Conservation (phyloP, 352 stramenopile species). For the Phytophthora sansomeana region DNA sequence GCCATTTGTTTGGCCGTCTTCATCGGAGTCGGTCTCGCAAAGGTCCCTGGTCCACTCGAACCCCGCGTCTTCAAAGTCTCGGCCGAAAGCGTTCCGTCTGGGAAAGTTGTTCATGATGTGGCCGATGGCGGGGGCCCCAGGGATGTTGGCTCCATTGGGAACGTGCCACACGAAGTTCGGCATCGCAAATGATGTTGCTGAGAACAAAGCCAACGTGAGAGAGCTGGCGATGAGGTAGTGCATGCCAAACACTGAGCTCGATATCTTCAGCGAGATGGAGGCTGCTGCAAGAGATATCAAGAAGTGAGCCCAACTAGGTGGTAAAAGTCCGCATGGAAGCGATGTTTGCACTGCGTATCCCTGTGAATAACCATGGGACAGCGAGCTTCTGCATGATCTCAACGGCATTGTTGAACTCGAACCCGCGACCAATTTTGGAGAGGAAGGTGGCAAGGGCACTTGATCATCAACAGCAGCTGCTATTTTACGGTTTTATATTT, state of each 20-base stretch:
- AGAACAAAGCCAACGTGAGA: background rate
- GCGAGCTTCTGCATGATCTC: no score
- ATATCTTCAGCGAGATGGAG: background rate
- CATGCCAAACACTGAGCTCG: background rate
- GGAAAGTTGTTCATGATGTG: conserved; percentile 19
- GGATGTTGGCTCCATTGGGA: conserved; percentile 26
- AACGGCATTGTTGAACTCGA: no score
- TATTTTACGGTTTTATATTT: no score
- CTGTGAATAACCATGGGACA: no score
- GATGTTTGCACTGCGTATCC: no score
- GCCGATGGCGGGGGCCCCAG: conserved; percentile 20
- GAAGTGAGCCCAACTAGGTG: background rate
- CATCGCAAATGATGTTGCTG: background rate
- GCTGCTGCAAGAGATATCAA: background rate
- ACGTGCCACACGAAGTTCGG: conserved; percentile 15
- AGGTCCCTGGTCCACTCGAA: conserved; percentile 40
- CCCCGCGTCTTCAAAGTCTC: conserved; percentile 37
- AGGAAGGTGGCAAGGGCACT: no score
- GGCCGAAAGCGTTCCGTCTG: conserved; percentile 40
- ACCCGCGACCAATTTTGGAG: no score
- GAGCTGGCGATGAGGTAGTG: background rate
- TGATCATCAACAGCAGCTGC: no score
- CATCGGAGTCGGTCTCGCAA: conserved; percentile 66
- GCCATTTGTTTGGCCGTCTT: conserved; percentile 79
- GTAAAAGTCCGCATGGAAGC: no score